These are phyloP conservation scores for Boletus pseudo-olivaceus DNA, from an alignment of 768 basidiomycete genomes.

Conservation along the genomic window DNA sequence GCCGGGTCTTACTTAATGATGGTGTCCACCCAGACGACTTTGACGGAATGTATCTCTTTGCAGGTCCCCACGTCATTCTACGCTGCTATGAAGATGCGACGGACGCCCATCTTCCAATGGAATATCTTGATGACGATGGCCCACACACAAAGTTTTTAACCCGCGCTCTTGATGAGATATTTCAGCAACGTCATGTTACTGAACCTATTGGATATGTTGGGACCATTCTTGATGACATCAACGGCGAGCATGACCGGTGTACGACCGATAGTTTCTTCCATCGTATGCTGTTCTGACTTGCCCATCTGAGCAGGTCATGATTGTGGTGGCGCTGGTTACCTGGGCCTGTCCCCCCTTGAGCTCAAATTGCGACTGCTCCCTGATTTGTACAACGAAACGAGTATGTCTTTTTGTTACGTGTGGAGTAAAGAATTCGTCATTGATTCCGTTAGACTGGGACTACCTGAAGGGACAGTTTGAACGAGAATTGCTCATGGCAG, in stretches of 20 bases:
- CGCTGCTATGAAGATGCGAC: constrained; percentile 4
- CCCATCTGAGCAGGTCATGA: too few species aligned
- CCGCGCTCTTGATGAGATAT: background rate
- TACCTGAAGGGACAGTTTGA: background rate
- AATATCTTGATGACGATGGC: background rate
- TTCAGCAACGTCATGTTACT: background rate
- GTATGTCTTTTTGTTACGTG: background rate
- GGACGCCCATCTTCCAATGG: background rate
- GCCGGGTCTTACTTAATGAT: background rate
- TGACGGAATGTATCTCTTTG: constrained; percentile 5
- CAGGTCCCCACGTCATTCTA: constrained; percentile 8
- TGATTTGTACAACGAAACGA: background rate
- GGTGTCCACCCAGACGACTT: background rate
- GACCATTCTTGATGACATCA: too few species aligned
- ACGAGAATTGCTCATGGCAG: background rate
- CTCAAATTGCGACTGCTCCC: too few species aligned
- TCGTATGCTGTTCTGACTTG: too few species aligned
- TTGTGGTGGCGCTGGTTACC: too few species aligned
- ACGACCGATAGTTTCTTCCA: too few species aligned
- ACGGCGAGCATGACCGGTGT: too few species aligned
- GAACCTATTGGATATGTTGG: background rate
- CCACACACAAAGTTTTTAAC: background rate
- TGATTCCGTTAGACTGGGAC: constrained; percentile 1
- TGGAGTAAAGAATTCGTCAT: background rate
- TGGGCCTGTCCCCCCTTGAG: too few species aligned